These are phyloP conservation scores for Asparagopsis taxiformis DNA, from an alignment of 31 red algal species.

Conservation along the genomic window DNA sequence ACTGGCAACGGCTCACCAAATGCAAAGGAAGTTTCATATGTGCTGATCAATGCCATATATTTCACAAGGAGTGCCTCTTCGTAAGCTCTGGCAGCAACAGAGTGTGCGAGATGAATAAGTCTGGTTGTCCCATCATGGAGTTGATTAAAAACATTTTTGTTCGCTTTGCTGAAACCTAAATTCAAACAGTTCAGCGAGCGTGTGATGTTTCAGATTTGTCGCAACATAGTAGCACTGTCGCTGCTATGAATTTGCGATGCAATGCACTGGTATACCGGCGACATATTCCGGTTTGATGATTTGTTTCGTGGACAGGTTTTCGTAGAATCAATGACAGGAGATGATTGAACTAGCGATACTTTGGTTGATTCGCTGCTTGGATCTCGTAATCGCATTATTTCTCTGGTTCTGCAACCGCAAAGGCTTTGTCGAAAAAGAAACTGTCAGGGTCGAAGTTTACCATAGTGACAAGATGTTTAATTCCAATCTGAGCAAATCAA, in stretches of 20 bases:
- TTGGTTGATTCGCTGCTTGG: slow-evolving; percentile 65
- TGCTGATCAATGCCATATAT: slow-evolving; percentile 60
- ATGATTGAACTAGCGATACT: slow-evolving; percentile 14
- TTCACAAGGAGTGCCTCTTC: slow-evolving; percentile 38
- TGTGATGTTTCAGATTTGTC: slow-evolving; percentile 32
- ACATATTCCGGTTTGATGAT: slow-evolving; percentile 72
- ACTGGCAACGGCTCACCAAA: slow-evolving; percentile 83
- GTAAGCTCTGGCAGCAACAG: slow-evolving; percentile 71
- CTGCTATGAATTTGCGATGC: not conserved
- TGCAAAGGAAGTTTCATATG: slow-evolving; percentile 68
- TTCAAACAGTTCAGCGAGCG: slow-evolving; percentile 68
- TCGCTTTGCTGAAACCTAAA: slow-evolving; percentile 83
- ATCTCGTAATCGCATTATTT: slow-evolving; percentile 73
- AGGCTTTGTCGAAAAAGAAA: no score
- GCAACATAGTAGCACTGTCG: slow-evolving; percentile 38
- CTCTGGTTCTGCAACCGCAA: slow-evolving; percentile 58
- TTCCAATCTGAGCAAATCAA: slow-evolving; percentile 65
- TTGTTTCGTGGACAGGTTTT: slow-evolving; percentile 34
- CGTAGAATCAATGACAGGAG: slow-evolving; percentile 31
- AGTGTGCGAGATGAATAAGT: slow-evolving; percentile 65
- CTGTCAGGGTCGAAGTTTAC: slow-evolving; percentile 31
- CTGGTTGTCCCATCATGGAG: slow-evolving; percentile 46
- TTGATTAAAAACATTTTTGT: slow-evolving; percentile 82
- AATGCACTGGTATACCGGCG: slow-evolving; percentile 47
- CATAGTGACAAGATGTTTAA: slow-evolving; percentile 54